A percentile compares a stretch with the other conserved stretches of the same genome.
Conservation (phyloP, 179 eudicot genomes). For the Camellia oleifera region DNA sequence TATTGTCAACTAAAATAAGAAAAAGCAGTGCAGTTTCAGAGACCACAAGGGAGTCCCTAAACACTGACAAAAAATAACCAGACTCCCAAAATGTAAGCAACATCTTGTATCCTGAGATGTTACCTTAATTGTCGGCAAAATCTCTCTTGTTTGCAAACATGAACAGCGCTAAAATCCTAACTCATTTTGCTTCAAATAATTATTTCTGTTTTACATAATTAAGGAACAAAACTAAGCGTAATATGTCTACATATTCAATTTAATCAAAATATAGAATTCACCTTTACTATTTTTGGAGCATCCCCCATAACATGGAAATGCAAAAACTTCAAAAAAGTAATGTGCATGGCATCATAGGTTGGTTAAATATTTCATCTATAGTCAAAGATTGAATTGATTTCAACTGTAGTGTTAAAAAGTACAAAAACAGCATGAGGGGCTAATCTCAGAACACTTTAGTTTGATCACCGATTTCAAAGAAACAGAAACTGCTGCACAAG, state of each 20-base stretch:
- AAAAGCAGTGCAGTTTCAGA: no score
- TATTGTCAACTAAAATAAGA: no score
- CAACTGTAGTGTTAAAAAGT: neutral
- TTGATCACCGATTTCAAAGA: neutral
- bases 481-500: neutral
- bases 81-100: no score
- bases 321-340: neutral
- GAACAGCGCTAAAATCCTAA: no score
- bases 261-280: neutral
- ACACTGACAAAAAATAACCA: no score
- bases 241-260: neutral
- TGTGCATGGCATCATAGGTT: neutral
- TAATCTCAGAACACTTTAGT: neutral
- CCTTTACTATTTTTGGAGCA: neutral
- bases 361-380: neutral
- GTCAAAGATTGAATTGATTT: neutral
- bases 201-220: neutral
- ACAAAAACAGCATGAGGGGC: conserved; percentile 2
- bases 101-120: no score
- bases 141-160: no score
- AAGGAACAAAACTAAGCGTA: neutral
- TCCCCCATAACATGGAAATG: neutral
- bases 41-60: no score
- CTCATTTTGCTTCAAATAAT: neutral
- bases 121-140: no score